A percentile compares a stretch with the other conserved stretches of the same genome.
Conservation (phyloP, 257 asterid genomes). For the Ilex asprella region DNA sequence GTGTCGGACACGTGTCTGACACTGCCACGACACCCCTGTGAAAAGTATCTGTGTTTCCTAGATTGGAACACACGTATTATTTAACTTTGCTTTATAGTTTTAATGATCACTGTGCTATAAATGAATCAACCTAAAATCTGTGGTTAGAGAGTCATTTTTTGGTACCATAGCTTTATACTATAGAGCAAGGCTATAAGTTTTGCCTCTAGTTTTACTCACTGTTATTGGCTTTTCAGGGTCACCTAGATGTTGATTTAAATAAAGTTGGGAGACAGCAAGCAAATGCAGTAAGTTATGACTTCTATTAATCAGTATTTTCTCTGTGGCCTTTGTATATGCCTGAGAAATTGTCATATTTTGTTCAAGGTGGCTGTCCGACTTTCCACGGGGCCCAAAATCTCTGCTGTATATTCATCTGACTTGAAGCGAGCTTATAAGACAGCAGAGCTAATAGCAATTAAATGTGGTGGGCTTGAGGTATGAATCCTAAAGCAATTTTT, state of each 20-base stretch:
- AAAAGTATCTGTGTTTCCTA: no score
- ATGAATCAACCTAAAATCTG: background rate
- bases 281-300: slow-evolving; percentile 40
- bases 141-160: background rate
- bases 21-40: no score
- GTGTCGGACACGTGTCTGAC: no score
- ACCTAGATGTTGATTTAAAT: slow-evolving; percentile 76
- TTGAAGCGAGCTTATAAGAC: slow-evolving; percentile 70
- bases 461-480: slow-evolving; percentile 73
- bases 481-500: slow-evolving; percentile 15
- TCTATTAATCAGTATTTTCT: slow-evolving; percentile 7
- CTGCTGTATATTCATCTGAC: slow-evolving; percentile 73
- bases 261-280: slow-evolving; percentile 79
- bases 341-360: slow-evolving; percentile 3
- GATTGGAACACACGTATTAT: no score
- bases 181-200: background rate
- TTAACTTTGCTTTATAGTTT: background rate
- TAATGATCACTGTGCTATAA: no score
- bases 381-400: slow-evolving; percentile 50
- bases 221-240: slow-evolving; percentile 44
- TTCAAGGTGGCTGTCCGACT: slow-evolving; percentile 71
- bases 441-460: slow-evolving; percentile 52
- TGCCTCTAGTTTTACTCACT: slow-evolving; percentile 8
- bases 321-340: slow-evolving; percentile 6
- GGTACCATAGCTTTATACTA: background rate